Evolutionary conservation across 352 stramenopile genomes (phyloP).

Genomic region (Saprolegnia diclina): DNA sequence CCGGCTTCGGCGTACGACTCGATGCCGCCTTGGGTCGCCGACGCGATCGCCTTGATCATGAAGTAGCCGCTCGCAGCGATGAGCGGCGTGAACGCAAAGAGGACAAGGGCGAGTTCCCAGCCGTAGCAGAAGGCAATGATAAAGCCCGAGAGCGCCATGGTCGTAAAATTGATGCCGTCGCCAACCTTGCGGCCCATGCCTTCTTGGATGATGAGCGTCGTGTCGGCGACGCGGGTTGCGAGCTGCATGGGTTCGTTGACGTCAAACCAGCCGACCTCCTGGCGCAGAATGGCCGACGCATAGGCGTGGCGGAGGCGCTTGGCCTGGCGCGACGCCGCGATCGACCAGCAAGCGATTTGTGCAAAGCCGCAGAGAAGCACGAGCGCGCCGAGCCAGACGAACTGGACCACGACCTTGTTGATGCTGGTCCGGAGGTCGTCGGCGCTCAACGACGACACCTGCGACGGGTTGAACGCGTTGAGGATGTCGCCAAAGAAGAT

Average conservation of each 20-base stretch:
- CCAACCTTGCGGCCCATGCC: slow-evolving; percentile 58
- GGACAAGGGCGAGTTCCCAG: slow-evolving; percentile 60
- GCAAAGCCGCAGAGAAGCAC: slow-evolving; percentile 35
- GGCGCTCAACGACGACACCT: not conserved
- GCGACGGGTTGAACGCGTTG: slow-evolving; percentile 50
- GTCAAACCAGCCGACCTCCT: slow-evolving; percentile 51
- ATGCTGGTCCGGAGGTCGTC: slow-evolving; percentile 28
- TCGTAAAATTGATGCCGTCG: slow-evolving; percentile 43
- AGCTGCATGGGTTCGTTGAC: slow-evolving; percentile 52
- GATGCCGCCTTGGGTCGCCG: slow-evolving; percentile 42
- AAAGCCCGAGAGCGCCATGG: slow-evolving; percentile 58
- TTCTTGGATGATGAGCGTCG: slow-evolving; percentile 48
- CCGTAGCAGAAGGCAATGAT: slow-evolving; percentile 55
- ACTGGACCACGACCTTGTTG: slow-evolving; percentile 35
- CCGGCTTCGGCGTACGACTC: slow-evolving; percentile 62
- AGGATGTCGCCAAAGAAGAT: slow-evolving; percentile 65
- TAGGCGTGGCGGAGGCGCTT: slow-evolving; percentile 54
- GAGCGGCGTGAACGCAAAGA: slow-evolving; percentile 59
- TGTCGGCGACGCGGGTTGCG: slow-evolving; percentile 35
- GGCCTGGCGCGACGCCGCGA: slow-evolving; percentile 54
- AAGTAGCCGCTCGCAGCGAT: slow-evolving; percentile 48
- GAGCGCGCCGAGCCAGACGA: slow-evolving; percentile 32
- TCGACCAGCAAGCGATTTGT: slow-evolving; percentile 51
- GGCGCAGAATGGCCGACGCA: slow-evolving; percentile 34
- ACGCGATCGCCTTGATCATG: slow-evolving; percentile 45